Base-by-base conservation (phyloP, 2,329 filamentous ascomycete species). In the Alternaria incomplexa region DNA sequence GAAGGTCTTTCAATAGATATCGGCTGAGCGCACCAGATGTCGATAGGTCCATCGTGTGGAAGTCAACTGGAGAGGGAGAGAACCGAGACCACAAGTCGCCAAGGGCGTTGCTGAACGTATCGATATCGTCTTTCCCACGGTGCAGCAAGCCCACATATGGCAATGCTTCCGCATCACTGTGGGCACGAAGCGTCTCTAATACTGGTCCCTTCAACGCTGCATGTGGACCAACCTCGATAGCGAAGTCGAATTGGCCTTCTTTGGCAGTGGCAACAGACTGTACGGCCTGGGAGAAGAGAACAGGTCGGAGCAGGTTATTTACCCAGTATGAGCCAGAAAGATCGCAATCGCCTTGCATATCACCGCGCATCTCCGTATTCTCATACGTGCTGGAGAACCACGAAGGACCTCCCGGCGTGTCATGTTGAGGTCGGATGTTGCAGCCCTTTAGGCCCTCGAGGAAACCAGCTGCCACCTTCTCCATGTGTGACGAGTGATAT, bases 211-310 rank as follows among this genome's bases (percentile, higher is more conserved):
- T 81, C 9, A 85, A 73, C 2, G 81, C 78, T 1, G 82, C 78
- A 63, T 85, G 83, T 4, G 82, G 80, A 0, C 83, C 83, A 11
- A 85, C 70, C 52, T 85, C 84, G 6, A 85, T 28, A 4, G 51
- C 30, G 11, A 63, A 8, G 5, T 47, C 28, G 13, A 55, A 40
- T n/a, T 26, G 26, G 20, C 15, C 17, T n/a, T 51, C 25, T 11
- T 20, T 15, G 4, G 64, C 36, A 43, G 26, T 9, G 32, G 26
- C 5, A 6, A n/a, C 28, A 23, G 10, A 12, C 11, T 32, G 8
- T 3, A 63, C 20, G 10, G 59, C 53, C 13, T 57, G 36, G 12
- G 32, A 11, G 25, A 59, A 59, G 17, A 51, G 43, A 8, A 64
- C 61, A 22, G 57, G 25, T 5, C 23, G 25, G 13, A 40, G n/a